phyloP scores from a whole-genome alignment of 768 basidiomycete species.

The Pleurotus salmoneostramineus region DNA sequence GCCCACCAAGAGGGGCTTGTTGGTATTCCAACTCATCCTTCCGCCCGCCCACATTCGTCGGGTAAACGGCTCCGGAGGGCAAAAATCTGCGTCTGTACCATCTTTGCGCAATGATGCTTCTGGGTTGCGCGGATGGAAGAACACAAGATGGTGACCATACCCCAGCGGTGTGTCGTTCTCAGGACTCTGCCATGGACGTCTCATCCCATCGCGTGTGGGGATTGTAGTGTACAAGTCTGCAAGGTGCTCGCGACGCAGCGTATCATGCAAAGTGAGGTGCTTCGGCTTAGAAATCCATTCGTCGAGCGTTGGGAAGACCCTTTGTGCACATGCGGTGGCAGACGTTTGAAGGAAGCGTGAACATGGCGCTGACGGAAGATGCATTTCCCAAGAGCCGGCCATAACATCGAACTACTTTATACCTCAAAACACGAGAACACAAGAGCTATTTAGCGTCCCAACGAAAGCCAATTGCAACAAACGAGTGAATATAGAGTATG shows the following conservation, averaged over 20 bases:
- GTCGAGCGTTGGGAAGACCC: conserved; percentile 31
- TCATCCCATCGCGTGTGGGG: conserved; percentile 66
- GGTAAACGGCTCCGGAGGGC: conserved; percentile 69
- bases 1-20: conserved; percentile 48
- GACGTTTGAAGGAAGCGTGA: neutral
- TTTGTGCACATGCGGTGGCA: neutral
- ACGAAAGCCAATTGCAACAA: neutral
- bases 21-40: conserved; percentile 55
- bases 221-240: conserved; percentile 65
- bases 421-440: too few species aligned
- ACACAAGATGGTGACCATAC: conserved; percentile 68
- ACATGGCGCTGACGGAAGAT: neutral
- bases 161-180: conserved; percentile 36
- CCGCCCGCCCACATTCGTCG: conserved; percentile 85
- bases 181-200: conserved; percentile 32
- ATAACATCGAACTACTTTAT: too few species aligned
- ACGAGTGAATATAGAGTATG: neutral
- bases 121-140: conserved; percentile 67
- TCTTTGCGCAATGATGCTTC: conserved; percentile 56
- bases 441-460: too few species aligned
- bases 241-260: conserved; percentile 51
- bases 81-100: conserved; percentile 69
- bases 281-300: conserved; percentile 51
- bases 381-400: neutral
- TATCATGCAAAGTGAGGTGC: conserved; percentile 41